Evolutionary conservation across 2,329 filamentous ascomycete genomes (phyloP).

Genomic region (Calonectria pseudoreteaudii): DNA sequence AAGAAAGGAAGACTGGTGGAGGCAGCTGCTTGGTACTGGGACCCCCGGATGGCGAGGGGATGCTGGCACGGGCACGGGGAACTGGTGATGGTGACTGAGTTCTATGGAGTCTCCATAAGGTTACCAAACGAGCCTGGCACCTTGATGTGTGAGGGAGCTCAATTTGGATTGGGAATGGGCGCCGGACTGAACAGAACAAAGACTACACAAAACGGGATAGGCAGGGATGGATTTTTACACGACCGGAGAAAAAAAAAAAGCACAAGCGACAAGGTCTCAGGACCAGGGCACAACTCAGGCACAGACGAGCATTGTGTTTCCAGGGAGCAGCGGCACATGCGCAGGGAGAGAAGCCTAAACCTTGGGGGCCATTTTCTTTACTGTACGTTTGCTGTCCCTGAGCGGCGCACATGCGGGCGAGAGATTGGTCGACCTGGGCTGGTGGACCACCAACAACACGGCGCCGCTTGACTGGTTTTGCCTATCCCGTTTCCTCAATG

Average conservation of each 20-base stretch:
- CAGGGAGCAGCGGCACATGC: background rate
- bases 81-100: constrained; percentile 11
- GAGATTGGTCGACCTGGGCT: constrained; percentile 10
- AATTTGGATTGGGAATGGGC: background rate
- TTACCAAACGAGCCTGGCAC: constrained; percentile 9
- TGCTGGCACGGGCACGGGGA: constrained; percentile 23
- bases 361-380: constrained; percentile 17
- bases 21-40: constrained; percentile 26
- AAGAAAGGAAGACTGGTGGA: constrained; percentile 13
- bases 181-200: background rate
- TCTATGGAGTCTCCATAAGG: constrained; percentile 2
- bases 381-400: constrained; percentile 11
- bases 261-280: constrained; percentile 5
- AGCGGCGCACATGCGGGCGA: constrained; percentile 8
- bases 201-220: background rate
- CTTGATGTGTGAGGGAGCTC: background rate
- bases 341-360: constrained; percentile 3
- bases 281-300: constrained; percentile 12
- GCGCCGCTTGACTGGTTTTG: constrained; percentile 29
- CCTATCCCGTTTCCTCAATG: constrained; percentile 17
- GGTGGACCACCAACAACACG: constrained; percentile 24
- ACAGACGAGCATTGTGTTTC: constrained; percentile 9
- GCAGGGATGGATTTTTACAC: constrained; percentile 16
- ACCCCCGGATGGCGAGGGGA: constrained; percentile 30
- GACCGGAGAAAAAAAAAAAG: background rate